Evolutionary conservation across 441 rosid species (phyloP).

Genomic region (Syzygium malaccense): DNA sequence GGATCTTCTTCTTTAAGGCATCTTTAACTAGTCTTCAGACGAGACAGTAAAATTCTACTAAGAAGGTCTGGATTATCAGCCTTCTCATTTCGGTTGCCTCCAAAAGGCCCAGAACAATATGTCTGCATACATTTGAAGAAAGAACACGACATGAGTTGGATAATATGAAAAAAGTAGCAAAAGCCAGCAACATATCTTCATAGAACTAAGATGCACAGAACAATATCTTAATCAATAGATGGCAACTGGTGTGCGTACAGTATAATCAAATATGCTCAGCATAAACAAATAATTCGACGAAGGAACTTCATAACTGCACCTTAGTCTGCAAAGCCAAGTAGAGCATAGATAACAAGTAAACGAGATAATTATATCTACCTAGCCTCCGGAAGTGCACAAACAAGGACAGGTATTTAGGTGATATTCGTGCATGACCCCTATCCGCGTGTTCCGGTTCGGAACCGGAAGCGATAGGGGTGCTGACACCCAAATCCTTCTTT

Average conservation of each 20-base stretch:
- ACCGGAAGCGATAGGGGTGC: accelerated
- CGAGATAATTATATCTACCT: background rate
- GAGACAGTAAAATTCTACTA: accelerated
- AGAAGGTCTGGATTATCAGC: background rate
- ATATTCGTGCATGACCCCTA: background rate
- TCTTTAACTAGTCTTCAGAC: background rate
- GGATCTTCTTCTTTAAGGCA: background rate
- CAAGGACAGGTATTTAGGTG: background rate
- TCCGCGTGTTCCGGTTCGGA: accelerated
- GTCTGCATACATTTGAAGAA: background rate
- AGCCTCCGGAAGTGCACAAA: accelerated
- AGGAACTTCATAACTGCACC: background rate
- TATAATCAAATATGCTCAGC: background rate
- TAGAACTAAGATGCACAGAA: background rate
- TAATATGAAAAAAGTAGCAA: background rate
- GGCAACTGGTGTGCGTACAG: background rate
- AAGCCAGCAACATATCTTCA: background rate
- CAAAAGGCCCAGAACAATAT: background rate
- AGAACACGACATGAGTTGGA: background rate
- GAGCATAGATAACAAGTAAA: background rate
- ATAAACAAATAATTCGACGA: background rate
- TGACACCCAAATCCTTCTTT: background rate
- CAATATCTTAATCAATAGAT: background rate
- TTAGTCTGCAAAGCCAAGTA: background rate
- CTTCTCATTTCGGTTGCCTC: background rate